phyloP scores from a whole-genome alignment of 148 eudicot genomes.

The Rhododendron simsii region DNA sequence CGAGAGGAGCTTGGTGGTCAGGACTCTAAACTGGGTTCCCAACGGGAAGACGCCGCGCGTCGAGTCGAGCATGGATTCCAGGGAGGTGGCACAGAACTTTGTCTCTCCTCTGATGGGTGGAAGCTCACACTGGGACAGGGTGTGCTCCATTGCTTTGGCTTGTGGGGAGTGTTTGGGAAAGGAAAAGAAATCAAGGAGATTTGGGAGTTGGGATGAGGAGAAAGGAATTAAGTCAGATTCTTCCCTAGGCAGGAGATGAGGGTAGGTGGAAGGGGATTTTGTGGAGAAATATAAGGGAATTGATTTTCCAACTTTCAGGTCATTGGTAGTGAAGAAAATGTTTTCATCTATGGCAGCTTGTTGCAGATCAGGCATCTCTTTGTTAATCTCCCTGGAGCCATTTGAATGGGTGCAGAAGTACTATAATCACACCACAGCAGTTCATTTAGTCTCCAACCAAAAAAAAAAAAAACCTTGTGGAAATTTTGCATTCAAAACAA shows the following conservation, averaged over 20 bases:
- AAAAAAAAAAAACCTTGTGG: background rate
- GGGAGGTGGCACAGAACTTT: constrained; percentile 47
- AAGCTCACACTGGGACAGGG: constrained; percentile 36
- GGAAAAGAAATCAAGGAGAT: constrained; percentile 37
- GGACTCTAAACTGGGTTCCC: constrained; percentile 23
- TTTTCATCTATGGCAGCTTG: background rate
- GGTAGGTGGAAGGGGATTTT: constrained; percentile 30
- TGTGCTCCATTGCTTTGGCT: constrained; percentile 39
- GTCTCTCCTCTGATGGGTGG: constrained; percentile 35
- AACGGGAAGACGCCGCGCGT: constrained; percentile 19
- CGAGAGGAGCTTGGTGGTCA: constrained; percentile 19
- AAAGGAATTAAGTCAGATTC: constrained; percentile 65
- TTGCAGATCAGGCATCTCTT: background rate
- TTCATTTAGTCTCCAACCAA: background rate
- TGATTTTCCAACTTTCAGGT: constrained; percentile 39
- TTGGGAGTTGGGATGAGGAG: constrained; percentile 31
- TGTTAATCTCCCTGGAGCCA: background rate
- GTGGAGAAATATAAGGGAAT: constrained; percentile 43
- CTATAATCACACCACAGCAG: background rate
- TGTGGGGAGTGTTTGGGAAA: constrained; percentile 34
- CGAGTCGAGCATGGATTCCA: constrained; percentile 46
- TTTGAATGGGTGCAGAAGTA: background rate
- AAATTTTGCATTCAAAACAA: background rate
- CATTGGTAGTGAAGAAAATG: constrained; percentile 46
- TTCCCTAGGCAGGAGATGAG: constrained; percentile 43